Percentiles rank a stretch among this genome's conserved stretches.
Conservation (phyloP, 768 basidiomycete genomes). For the Suillus placidus region DNA sequence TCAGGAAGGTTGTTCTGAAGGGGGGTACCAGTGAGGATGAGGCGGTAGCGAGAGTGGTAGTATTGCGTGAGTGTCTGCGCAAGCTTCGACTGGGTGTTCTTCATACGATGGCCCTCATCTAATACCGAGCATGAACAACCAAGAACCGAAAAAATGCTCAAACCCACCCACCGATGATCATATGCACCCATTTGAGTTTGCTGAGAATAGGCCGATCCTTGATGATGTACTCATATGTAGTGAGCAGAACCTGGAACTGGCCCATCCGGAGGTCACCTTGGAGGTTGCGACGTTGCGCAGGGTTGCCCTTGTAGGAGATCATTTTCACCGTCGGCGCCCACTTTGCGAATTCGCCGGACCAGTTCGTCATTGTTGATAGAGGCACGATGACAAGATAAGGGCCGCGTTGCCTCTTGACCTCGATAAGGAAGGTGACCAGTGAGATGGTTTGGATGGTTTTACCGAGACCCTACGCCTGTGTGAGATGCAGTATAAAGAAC, state of each 20-base stretch:
- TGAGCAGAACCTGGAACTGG: slow-evolving; percentile 90
- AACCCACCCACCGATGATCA: slow-evolving; percentile 80
- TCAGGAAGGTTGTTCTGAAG: slow-evolving; percentile 97
- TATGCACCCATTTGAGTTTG: slow-evolving; percentile 95
- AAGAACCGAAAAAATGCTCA: neutral
- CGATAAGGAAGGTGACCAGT: slow-evolving; percentile 92
- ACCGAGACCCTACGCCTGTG: slow-evolving; percentile 73
- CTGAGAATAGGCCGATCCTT: slow-evolving; percentile 90
- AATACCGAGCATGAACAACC: slow-evolving; percentile 10
- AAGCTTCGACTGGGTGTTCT: slow-evolving; percentile 91
- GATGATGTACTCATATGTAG: slow-evolving; percentile 98
- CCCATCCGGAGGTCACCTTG: slow-evolving; percentile 77
- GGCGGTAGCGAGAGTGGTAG: slow-evolving; percentile 90
- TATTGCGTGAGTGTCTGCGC: slow-evolving; percentile 87
- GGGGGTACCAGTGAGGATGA: slow-evolving; percentile 95
- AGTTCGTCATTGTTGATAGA: slow-evolving; percentile 95
- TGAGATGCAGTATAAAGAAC: slow-evolving; percentile 16
- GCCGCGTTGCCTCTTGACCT: slow-evolving; percentile 85
- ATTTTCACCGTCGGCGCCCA: slow-evolving; percentile 87
- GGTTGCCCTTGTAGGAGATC: slow-evolving; percentile 92
- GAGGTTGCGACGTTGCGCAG: slow-evolving; percentile 73
- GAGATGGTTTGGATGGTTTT: slow-evolving; percentile 97
- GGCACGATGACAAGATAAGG: slow-evolving; percentile 97
- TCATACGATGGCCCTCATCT: slow-evolving; percentile 99
- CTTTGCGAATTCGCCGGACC: slow-evolving; percentile 96